Percentiles rank a stretch among this genome's conserved stretches.
Evolutionary conservation across 2,329 filamentous ascomycete species (phyloP).

Genomic region (Coniochaeta hoffmannii): DNA sequence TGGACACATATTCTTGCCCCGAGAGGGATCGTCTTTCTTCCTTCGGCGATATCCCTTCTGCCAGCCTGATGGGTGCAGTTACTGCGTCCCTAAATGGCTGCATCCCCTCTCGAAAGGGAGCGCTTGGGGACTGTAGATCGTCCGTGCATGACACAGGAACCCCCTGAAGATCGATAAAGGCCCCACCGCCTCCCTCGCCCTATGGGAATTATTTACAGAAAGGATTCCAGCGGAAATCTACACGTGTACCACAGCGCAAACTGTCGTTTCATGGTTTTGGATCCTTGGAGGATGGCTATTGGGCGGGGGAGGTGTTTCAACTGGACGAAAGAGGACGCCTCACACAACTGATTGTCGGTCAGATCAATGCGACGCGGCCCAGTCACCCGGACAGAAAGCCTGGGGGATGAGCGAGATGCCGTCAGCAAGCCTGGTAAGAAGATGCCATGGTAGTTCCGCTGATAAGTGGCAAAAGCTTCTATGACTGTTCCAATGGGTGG

Average conservation of each 20-base stretch:
- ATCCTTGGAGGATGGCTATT: neutral
- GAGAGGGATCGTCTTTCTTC: neutral
- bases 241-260: neutral
- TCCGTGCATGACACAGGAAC: neutral
- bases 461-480: too few relatives aligned
- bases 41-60: neutral
- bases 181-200: neutral
- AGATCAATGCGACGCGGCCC: neutral
- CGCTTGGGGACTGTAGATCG: neutral
- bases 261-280: neutral
- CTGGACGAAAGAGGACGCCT: neutral
- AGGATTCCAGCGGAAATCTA: neutral
- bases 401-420: neutral
- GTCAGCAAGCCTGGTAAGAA: neutral
- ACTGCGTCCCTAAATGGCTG: neutral
- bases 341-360: neutral
- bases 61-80: neutral
- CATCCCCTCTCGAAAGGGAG: too few relatives aligned
- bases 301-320: neutral
- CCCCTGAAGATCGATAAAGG: constrained; percentile 1
- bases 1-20: neutral
- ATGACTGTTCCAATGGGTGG: neutral
- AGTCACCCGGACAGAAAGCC: neutral
- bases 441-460: too few relatives aligned
- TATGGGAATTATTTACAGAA: neutral